A percentile compares a stretch with the other conserved stretches of the same genome.
Conservation (phyloP, 192 early-diverging fungal genomes). For the Chytriomyces hyalinus region DNA sequence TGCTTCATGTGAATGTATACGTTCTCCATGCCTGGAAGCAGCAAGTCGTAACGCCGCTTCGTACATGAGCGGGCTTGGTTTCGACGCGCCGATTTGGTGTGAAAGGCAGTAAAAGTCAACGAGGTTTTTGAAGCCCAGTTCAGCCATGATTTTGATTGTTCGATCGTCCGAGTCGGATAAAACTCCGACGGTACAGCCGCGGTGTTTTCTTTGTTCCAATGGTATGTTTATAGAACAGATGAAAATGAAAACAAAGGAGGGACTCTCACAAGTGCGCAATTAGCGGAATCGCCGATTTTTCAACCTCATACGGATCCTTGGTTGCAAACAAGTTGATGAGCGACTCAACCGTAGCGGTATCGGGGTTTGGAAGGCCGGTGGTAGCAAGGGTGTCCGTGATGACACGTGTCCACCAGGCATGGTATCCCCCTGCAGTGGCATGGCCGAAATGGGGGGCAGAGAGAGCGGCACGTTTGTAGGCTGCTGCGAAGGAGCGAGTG, state of each 20-base stretch:
- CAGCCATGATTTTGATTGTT: slow-evolving; percentile 2
- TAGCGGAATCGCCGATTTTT: background rate
- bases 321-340: slow-evolving; percentile 3
- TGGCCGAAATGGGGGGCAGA: slow-evolving; percentile 6
- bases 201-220: background rate
- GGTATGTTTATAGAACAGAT: background rate
- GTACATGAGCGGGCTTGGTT: slow-evolving; percentile 34
- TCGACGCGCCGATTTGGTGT: slow-evolving; percentile 9
- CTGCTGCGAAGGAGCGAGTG: background rate
- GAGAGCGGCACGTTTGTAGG: slow-evolving; percentile 3
- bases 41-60: slow-evolving; percentile 19
- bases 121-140: background rate
- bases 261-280: background rate
- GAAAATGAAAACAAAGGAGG: too few relatives aligned
- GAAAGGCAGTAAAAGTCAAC: slow-evolving; percentile 29
- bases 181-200: background rate
- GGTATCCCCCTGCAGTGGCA: background rate
- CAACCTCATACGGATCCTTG: background rate
- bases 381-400: background rate
- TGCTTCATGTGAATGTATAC: background rate
- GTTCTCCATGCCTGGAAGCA: background rate
- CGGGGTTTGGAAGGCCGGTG: background rate
- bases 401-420: background rate
- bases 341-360: background rate
- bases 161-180: slow-evolving; percentile 25